Evolutionary conservation across 2,329 filamentous ascomycete species (phyloP), one percentile per base, ranked within the genome.

Genomic region (Boeremia lycopersici): DNA sequence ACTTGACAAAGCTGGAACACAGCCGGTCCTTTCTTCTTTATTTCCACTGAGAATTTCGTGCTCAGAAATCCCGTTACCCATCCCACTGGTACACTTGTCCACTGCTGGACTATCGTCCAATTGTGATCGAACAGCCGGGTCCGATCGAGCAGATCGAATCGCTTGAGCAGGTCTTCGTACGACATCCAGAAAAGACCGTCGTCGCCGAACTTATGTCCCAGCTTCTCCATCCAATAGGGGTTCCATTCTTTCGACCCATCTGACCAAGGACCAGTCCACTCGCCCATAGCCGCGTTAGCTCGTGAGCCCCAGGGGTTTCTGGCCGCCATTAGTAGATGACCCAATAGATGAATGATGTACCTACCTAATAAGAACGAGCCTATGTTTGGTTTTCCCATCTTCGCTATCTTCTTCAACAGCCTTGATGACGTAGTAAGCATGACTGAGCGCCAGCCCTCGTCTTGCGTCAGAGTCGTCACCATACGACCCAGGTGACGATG

Each of bases 231-330:
- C 84, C 88, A 91, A 61, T 92, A 87, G 0, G 89, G 80, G 1
- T 88, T 93, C 91, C 91, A 96, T 73, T 93, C 87, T 64, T 89
- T 88, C 12, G 88, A 91, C 0, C 91, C 91, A 65, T 95, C 91
- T 25, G 84, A 86, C 89, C 90, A 95, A 1, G 89, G 80, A 0
- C 91, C 90, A 35, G 84, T 89, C 89, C 90, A 93, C 73, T 93
- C 90, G 11, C 71, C 71, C 49, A 68, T 64, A 13, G 63, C 59
- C 3, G 64, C 64, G 38, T 60, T 59, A 0, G 44, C 48, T 19
- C 84, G 84, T 62, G 85, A 85, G 0, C 90, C 91, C 90, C 90
- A 95, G 0, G 91, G 91, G 62, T 95, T 95, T 60, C 87, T 85
- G 7, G 36, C 0, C 26, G 34, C 4, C 0, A 57, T 49, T 17